Evolutionary conservation across 139 green algal genomes (phyloP), one percentile per base, ranked within the genome.

Genomic region (Picochlorum sp.): DNA sequence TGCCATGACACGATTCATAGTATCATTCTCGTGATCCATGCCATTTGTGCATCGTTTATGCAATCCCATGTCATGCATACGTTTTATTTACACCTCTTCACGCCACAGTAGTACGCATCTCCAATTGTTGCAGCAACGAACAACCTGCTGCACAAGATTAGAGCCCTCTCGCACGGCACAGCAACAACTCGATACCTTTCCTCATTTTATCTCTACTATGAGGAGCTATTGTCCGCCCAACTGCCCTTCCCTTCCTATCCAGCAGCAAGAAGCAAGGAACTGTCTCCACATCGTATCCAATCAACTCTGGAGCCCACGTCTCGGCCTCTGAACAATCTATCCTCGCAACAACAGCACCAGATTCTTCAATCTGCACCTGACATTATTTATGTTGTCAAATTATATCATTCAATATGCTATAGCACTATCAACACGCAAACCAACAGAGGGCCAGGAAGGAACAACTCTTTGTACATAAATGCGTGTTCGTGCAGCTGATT

Each of bases 261-360:
- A 80, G 33, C 13, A 75, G 44, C 25, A 80, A 62, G n/a, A 80
- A 75, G 55, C 72, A 80, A 5, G 72, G 72, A 24, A 79, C 63
- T 1, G 50, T 56, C 12, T 80, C 63, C 16, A 80, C 41, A 7
- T 71, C 20, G 33, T 80, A 80, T 3, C 28, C n/a, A 6, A 80
- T 54, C 62, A 80, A 64, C 68, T 71, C 64, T 41, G 64, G 64
- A 24, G 64, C 64, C 64, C 64, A 71, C 13, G 33, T n/a, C 43
- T 50, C 43, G 14, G 41, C 57, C 16, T 61, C 28, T 44, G 50
- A 59, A 25, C 54, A 50, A 50, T 70, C 54, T 16, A 70, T 10
- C 10, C 39, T 16, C 5, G 55, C 63, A 7, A 70, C 40, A 8
- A 51, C 24, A 13, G 65, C 6, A n/a, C 30, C 32, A 4, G 5